Base-by-base conservation (phyloP, 352 stramenopile species). In the Pythium phragmiticola region DNA sequence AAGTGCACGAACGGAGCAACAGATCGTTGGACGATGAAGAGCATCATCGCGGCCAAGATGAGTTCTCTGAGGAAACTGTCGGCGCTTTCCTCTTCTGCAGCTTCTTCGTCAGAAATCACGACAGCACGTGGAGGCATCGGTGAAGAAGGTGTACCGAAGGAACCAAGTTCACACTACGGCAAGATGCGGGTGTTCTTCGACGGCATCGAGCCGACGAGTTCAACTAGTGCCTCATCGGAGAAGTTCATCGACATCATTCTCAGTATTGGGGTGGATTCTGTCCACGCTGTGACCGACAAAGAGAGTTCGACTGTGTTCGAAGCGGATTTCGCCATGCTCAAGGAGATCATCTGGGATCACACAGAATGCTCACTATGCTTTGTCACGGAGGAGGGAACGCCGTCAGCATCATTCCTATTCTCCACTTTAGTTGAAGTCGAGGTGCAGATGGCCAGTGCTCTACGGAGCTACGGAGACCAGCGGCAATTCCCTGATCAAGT, bases 291-390 rank as follows among this genome's bases (percentile, higher is more conserved):
- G n/a, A 61, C 62, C 4, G 65, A 82, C 17, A 48, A 72, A 11
- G 60, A 77, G 7, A 76, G 70, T 37, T 73, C 67, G 19, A 49
- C 79, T 23, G 48, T 84, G 33, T 88, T 84, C 26, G 70, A 87
- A 58, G 71, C 69, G 3, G 52, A 55, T 4, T 78, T 76, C 46
- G 60, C 55, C 0, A 14, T 63, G 23, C 70, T 91, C 54, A 88
- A 80, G 57, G 77, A 91, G 41, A 82, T 89, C 26, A 63, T 83
- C 9, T 91, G 82, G 82, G 74, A 91, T 43, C 69, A 91, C 55
- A 87, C 72, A 21, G 78, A 88, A 13, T 82, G 80, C 45, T 80
- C 78, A 0, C 49, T 91, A 8, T 56, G 66, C 13, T 89, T 91
- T 47, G 57, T 70, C 4, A 58, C 81, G 39, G 57, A 75, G 14